Evolutionary conservation across 345 rosid species (phyloP).

Genomic region (Sonneratia caseolaris): DNA sequence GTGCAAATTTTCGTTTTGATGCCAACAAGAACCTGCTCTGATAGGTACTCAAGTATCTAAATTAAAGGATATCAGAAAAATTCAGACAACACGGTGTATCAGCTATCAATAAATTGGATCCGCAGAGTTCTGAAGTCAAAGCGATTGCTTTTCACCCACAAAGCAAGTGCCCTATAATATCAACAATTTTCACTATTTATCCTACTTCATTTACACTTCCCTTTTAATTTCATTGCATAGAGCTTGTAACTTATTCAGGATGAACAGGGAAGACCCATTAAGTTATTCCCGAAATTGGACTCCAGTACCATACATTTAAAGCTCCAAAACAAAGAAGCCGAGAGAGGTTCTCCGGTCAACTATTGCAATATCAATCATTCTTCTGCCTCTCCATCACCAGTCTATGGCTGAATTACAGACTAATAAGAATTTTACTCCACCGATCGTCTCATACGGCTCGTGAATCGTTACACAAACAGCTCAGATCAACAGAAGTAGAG

Average conservation of each 20-base stretch:
- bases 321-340: not conserved
- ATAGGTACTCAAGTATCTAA: not conserved
- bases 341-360: not conserved
- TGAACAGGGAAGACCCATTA: not conserved
- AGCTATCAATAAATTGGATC: not conserved
- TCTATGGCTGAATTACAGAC: not conserved
- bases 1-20: not conserved
- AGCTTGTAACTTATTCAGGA: not conserved
- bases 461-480: not conserved
- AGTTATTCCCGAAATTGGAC: not conserved
- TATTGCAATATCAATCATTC: not conserved
- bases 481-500: not conserved
- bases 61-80: not conserved
- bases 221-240: not conserved
- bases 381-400: not conserved
- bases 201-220: not conserved
- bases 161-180: not conserved
- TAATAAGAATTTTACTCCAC: not conserved
- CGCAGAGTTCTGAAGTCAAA: not conserved
- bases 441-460: not conserved
- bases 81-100: not conserved
- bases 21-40: not conserved
- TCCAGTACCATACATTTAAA: not conserved
- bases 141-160: not conserved
- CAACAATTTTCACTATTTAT: not conserved